A percentile compares a stretch with the other conserved stretches of the same genome.
These are phyloP conservation scores for Kodamaea suecica DNA, from an alignment of 1,139 yeast species.

Conservation along the genomic window DNA sequence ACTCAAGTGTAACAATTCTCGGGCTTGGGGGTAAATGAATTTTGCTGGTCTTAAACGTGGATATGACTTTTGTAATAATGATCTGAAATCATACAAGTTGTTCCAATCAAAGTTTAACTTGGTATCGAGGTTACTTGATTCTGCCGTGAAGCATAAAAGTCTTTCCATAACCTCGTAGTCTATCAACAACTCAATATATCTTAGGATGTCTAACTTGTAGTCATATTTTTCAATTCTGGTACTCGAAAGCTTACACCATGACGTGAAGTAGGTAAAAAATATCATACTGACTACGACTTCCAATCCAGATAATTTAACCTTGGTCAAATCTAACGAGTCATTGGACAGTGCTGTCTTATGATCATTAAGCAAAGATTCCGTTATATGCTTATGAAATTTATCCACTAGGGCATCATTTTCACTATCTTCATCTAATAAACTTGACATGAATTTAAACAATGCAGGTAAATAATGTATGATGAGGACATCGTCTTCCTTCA, in stretches of 20 bases:
- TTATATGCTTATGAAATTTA: constrained; percentile 24
- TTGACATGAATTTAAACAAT: constrained; percentile 43
- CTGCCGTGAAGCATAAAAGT: constrained; percentile 67
- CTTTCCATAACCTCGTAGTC: constrained; percentile 77
- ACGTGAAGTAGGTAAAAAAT: constrained; percentile 62
- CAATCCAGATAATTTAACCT: constrained; percentile 55
- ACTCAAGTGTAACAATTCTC: constrained; percentile 23
- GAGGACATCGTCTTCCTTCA: constrained; percentile 60
- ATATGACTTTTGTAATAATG: constrained; percentile 61
- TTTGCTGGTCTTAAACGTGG: constrained; percentile 52
- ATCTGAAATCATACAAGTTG: constrained; percentile 61
- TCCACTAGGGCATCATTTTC: constrained; percentile 24
- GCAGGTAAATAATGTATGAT: constrained; percentile 66
- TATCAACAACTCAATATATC: constrained; percentile 37
- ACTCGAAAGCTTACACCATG: constrained; percentile 60
- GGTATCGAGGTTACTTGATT: constrained; percentile 44
- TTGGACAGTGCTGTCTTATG: constrained; percentile 17
- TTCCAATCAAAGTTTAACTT: constrained; percentile 34
- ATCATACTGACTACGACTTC: constrained; percentile 46
- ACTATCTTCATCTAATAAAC: constrained; percentile 15
- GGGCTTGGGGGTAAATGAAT: constrained; percentile 28
- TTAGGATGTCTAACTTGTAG: constrained; percentile 45
- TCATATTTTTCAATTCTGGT: constrained; percentile 49
- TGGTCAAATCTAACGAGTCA: constrained; percentile 37
- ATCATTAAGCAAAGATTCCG: constrained; percentile 11